A percentile compares a stretch with the other conserved stretches of the same genome.
Conservation (phyloP, 1,139 yeast genomes). For the Sugiyamaella xylanicola region DNA sequence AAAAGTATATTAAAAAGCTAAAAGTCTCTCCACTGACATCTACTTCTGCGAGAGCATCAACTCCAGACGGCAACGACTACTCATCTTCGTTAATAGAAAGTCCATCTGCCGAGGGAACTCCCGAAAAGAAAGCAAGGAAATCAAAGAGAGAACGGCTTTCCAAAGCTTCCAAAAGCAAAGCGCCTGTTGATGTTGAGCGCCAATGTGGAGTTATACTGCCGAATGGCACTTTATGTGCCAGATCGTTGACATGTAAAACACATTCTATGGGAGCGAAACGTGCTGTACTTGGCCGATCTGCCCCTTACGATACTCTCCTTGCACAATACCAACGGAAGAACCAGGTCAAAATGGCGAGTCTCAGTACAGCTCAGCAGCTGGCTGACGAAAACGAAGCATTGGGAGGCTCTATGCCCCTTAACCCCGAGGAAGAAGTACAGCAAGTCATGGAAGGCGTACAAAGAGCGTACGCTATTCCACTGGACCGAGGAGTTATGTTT, state of each 20-base stretch:
- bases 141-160: constrained; percentile 26
- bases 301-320: constrained; percentile 84
- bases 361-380: constrained; percentile 40
- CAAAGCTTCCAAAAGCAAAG: constrained; percentile 80
- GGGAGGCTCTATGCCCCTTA: constrained; percentile 38
- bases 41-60: constrained; percentile 1
- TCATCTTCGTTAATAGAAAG: not conserved
- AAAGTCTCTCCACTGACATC: constrained; percentile 4
- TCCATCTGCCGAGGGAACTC: constrained; percentile 14
- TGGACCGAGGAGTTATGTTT: constrained; percentile 72
- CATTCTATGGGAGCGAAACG: constrained; percentile 98
- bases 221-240: constrained; percentile 90
- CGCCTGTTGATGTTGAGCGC: constrained; percentile 89
- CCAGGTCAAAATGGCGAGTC: constrained; percentile 68
- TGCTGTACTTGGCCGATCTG: constrained; percentile 88
- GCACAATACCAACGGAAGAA: constrained; percentile 91
- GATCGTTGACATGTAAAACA: constrained; percentile 93
- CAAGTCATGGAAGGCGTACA: constrained; percentile 92
- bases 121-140: constrained; percentile 26
- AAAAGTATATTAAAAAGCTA: constrained; percentile 16
- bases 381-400: constrained; percentile 42
- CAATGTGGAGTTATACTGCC: constrained; percentile 97
- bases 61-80: constrained; percentile 13
- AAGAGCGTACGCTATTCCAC: constrained; percentile 75
- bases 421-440: constrained; percentile 91